A percentile compares a stretch with the other conserved stretches of the same genome.
These are phyloP conservation scores for Gomphus sp. DNA, from an alignment of 1,284 basidiomycete species.

Conservation along the genomic window DNA sequence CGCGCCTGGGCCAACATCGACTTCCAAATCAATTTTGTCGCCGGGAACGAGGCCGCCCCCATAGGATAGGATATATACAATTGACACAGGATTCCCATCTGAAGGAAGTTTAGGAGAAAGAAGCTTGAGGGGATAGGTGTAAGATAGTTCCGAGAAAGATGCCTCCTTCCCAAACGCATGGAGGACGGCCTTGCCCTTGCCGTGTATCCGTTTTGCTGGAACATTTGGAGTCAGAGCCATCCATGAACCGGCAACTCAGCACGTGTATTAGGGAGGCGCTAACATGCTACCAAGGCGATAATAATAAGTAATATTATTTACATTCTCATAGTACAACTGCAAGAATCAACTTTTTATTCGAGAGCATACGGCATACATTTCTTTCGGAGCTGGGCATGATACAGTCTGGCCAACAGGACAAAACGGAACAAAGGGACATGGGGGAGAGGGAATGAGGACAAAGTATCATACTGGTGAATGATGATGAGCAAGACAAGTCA, in stretches of 20 bases:
- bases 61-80: conserved; percentile 81
- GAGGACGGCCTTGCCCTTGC: conserved; percentile 24
- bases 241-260: background rate
- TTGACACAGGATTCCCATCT: conserved; percentile 39
- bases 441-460: conserved; percentile 11
- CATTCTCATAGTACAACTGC: background rate
- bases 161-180: conserved; percentile 42
- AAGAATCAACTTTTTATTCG: background rate
- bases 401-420: conserved; percentile 7
- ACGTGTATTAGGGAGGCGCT: background rate
- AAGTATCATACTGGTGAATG: conserved; percentile 15
- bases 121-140: conserved; percentile 87
- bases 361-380: conserved; percentile 10
- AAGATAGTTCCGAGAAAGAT: conserved; percentile 68
- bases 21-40: conserved; percentile 60
- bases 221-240: background rate
- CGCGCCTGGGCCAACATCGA: conserved; percentile 49
- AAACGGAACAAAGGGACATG: conserved; percentile 12
- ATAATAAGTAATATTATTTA: background rate
- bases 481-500: conserved; percentile 2
- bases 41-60: conserved; percentile 92
- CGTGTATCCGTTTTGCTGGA: conserved; percentile 9
- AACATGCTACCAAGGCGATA: background rate
- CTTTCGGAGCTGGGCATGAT: conserved; percentile 5
- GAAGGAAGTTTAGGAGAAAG: conserved; percentile 53